Evolutionary conservation across 1,139 yeast species (phyloP), one percentile per base, ranked within the genome.

Genomic region (Taiozyma sp.): DNA sequence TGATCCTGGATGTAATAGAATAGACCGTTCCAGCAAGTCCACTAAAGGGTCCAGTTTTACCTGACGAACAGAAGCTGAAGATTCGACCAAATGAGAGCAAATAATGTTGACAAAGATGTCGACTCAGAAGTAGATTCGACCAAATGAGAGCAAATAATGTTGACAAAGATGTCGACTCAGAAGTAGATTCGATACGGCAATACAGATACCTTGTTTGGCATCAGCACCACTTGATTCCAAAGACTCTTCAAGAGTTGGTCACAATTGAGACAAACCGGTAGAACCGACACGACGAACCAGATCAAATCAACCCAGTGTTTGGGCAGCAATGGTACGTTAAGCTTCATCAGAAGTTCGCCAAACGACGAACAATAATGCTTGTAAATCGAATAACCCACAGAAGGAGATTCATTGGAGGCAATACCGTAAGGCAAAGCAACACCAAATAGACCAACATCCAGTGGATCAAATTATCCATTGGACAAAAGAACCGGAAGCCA

Each of bases 141-240:
- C 59, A 95, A 81, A 46, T 84, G 81, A 19, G 19, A 19, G 19
- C 2, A 19, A 19, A 19, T 19, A 19, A 19, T 19, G 19, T 19
- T 19, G 19, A 19, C 19, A 19, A 19, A 19, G 19, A 19, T 19
- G 69, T 82, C 22, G 83, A 88, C 6, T 73, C 70, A 19, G 82
- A 76, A 4, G 96, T 81, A 0, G 96, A 87, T 58, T 80, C 83
- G 56, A 92, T 83, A 92, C 75, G 9, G 99, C 99, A 68, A 92
- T 83, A 75, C 99, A 93, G 52, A 93, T 90, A 74, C 99, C 99
- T 72, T 92, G 96, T 66, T 88, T 89, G 47, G 96, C 87, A 65
- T 85, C 96, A 28, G 87, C 74, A 61, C 87, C 95, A 28, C 86
- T 71, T 29, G 74, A 69, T 46, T 74, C 70, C 59, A 88, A 72